Conservation (phyloP, 1,284 basidiomycete species). For the Leccinum insigne region DNA sequence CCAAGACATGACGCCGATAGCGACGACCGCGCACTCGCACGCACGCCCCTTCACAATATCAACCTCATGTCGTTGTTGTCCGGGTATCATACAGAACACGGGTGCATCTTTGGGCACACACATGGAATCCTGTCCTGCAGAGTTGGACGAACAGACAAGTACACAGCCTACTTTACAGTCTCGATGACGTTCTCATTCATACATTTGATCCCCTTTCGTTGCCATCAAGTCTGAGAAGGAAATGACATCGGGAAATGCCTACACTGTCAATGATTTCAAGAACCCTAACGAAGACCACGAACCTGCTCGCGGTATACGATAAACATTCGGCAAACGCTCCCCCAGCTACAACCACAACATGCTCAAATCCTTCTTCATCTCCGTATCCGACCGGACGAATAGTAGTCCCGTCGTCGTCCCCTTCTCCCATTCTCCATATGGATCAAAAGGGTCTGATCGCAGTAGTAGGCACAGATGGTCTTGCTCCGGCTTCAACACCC, state of each 20-base stretch:
- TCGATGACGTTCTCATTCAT: background rate
- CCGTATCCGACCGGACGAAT: slow-evolving; percentile 23
- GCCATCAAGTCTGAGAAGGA: background rate
- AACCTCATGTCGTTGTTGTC: background rate
- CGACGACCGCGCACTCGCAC: no score
- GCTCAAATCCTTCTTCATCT: slow-evolving; percentile 18
- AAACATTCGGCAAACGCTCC: no score
- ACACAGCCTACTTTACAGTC: background rate
- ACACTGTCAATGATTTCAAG: background rate
- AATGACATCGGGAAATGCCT: background rate
- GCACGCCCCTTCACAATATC: background rate
- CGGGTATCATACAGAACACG: background rate
- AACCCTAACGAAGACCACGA: background rate
- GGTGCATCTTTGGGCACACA: background rate
- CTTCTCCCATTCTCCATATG: slow-evolving; percentile 31
- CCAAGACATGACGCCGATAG: no score
- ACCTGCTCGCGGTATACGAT: background rate
- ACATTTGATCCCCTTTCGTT: background rate
- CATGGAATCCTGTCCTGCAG: background rate
- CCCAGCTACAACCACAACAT: slow-evolving; percentile 28
- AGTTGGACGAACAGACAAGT: background rate
- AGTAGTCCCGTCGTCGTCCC: slow-evolving; percentile 26
- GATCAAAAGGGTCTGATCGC: slow-evolving; percentile 32
- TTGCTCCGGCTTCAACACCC: slow-evolving; percentile 24
- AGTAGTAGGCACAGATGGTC: slow-evolving; percentile 32